Evolutionary conservation across 805 yeast species (phyloP).

Genomic region (Candida oleophila): DNA sequence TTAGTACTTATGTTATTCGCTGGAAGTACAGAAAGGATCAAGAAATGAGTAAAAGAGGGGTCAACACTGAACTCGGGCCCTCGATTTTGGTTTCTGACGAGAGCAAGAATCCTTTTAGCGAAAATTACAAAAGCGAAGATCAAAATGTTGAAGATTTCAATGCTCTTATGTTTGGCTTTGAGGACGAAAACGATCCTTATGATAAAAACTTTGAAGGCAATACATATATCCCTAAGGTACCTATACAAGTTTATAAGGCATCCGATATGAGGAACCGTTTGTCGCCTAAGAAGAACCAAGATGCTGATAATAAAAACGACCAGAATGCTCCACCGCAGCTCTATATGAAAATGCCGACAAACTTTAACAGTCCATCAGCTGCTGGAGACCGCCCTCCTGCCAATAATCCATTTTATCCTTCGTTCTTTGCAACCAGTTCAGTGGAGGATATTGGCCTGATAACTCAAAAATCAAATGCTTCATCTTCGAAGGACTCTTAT

Average conservation of each 20-base stretch:
- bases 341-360: not conserved
- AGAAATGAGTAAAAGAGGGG: not conserved
- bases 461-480: not conserved
- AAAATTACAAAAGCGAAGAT: not conserved
- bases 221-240: constrained; percentile 30
- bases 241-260: constrained; percentile 21
- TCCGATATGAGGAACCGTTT: not conserved
- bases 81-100: constrained; percentile 5
- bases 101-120: constrained; percentile 7
- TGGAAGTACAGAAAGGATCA: constrained; percentile 35
- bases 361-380: not conserved
- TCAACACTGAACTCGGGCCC: not conserved
- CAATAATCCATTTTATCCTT: not conserved
- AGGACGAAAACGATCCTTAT: constrained; percentile 6
- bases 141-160: not conserved
- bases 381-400: not conserved
- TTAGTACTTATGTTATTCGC: constrained; percentile 47
- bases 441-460: not conserved
- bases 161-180: not conserved
- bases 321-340: not conserved
- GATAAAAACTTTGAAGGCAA: constrained; percentile 1
- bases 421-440: not conserved
- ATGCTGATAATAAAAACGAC: not conserved
- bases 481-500: constrained; percentile 11
- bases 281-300: not conserved